Evolutionary conservation across 495 filamentous ascomycete species (phyloP).

Genomic region (Penicillium bialowiezense): DNA sequence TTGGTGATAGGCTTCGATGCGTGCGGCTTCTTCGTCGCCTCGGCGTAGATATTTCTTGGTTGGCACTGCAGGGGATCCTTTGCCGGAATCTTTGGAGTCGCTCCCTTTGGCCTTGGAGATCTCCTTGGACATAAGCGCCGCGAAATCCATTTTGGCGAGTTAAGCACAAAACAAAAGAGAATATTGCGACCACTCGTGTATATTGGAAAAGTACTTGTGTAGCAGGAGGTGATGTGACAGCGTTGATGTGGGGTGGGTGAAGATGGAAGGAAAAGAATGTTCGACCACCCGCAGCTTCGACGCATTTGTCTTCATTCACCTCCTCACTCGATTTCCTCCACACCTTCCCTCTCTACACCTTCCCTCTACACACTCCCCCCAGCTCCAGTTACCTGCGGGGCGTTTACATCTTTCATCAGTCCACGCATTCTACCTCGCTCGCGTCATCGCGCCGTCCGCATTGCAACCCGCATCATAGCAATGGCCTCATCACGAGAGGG

Average conservation of each 20-base stretch:
- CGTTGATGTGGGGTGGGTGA: not conserved
- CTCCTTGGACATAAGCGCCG: constrained; percentile 82
- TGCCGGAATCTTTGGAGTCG: constrained; percentile 25
- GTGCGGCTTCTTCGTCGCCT: constrained; percentile 80
- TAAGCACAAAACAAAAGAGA: no score
- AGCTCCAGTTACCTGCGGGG: no score
- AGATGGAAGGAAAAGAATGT: constrained; percentile 15
- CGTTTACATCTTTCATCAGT: no score
- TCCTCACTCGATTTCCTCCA: not conserved
- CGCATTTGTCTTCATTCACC: constrained; percentile 15
- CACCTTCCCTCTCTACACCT: no score
- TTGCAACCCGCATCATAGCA: no score
- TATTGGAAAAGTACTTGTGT: no score
- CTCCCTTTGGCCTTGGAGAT: constrained; percentile 72
- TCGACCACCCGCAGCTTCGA: constrained; percentile 13
- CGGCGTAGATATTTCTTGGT: constrained; percentile 82
- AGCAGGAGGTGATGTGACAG: not conserved
- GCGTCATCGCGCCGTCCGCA: constrained; percentile 1
- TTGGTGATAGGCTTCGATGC: constrained; percentile 73
- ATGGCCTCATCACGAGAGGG: constrained; percentile 30
- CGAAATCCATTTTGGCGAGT: constrained; percentile 79
- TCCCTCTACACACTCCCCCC: not conserved
- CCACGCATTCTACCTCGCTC: not conserved
- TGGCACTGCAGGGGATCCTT: constrained; percentile 30
- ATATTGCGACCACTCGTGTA: no score